Evolutionary conservation across 805 yeast species (phyloP), one percentile per base, ranked within the genome.

Genomic region (Zygoascus ofunaensis): DNA sequence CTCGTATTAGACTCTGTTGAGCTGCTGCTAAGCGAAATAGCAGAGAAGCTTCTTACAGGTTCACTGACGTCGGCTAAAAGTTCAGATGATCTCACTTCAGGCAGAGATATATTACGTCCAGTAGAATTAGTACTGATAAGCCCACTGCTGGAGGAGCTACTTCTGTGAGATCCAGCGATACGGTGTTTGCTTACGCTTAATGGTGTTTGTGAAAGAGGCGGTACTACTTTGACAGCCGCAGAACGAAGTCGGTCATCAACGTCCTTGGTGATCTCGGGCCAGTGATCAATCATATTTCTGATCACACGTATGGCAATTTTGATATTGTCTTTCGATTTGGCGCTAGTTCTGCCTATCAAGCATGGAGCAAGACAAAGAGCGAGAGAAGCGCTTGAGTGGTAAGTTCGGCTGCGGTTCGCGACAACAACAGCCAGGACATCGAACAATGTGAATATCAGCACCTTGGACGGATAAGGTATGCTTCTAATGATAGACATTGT

Each of bases 251-350:
- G 15, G 4, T 20, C 26, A 14, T 37, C 41, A 5, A 37, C 18
- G 8, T 37, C 41, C 32, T 26, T 15, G 24, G 21, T 15, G 33
- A 74, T 59, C 3, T 52, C 49, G 2, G 55, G 58, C 79, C 82
- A 82, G 51, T 68, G 57, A 28, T 68, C 74, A 34, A 81, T 53
- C 4, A 80, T 51, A 47, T 74, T 77, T 44, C 70, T 72, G 18
- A 79, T 61, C 45, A 73, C 76, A 39, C 84, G 63, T 20, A 70
- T 66, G 1, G 80, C 77, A 15, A 80, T 68, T 5, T 73, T 65
- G 5, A 71, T 50, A 38, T 69, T 62, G 49, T 77, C 78, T 35
- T 70, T 68, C 47, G 69, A 72, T 3, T 71, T 65, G 2, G 67
- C 55, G 28, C 62, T 63, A 8, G 10, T 33, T 51, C 74, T 74